Percentiles rank a stretch among this genome's conserved stretches.
Conservation (phyloP, 495 filamentous ascomycete species). For the Penicillium taxi region DNA sequence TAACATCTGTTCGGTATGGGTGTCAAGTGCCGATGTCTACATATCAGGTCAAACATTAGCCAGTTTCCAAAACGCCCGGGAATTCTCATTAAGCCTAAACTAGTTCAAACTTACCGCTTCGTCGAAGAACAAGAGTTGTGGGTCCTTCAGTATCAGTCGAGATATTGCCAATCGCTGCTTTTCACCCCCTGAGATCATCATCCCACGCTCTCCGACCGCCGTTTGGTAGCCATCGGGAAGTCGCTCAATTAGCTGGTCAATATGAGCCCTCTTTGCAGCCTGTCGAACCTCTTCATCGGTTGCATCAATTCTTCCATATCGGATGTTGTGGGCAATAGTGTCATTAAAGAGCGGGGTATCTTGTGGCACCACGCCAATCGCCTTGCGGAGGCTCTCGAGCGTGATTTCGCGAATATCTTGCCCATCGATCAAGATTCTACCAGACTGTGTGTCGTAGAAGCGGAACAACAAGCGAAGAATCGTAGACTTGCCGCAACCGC, state of each 20-base stretch:
- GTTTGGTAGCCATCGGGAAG: constrained; percentile 86
- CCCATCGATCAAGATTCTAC: constrained; percentile 83
- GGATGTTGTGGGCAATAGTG: constrained; percentile 90
- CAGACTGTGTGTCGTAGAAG: constrained; percentile 84
- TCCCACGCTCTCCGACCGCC: constrained; percentile 87
- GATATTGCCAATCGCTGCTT: constrained; percentile 90
- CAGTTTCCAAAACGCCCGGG: not conserved
- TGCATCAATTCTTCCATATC: constrained; percentile 82
- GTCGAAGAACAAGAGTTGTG: constrained; percentile 90
- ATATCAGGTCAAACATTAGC: constrained; percentile 6
- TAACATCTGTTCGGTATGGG: constrained; percentile 87
- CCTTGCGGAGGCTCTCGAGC: constrained; percentile 70
- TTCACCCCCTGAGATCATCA: constrained; percentile 98
- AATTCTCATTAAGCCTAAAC: not conserved
- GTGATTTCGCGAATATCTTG: constrained; percentile 84
- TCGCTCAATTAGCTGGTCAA: constrained; percentile 69
- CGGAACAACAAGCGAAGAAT: constrained; percentile 86
- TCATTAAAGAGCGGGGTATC: constrained; percentile 97
- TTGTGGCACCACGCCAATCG: constrained; percentile 94
- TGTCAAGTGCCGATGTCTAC: constrained; percentile 85
- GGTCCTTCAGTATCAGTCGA: constrained; percentile 82
- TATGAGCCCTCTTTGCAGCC: constrained; percentile 72
- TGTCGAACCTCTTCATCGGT: constrained; percentile 61
- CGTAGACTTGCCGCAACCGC: constrained; percentile 93
- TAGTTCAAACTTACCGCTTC: constrained; percentile 61